A percentile compares a stretch with the other conserved stretches of the same genome.
Evolutionary conservation across 176 grass and related monocot genomes (phyloP).

Genomic region (Rhynchospora pubera): DNA sequence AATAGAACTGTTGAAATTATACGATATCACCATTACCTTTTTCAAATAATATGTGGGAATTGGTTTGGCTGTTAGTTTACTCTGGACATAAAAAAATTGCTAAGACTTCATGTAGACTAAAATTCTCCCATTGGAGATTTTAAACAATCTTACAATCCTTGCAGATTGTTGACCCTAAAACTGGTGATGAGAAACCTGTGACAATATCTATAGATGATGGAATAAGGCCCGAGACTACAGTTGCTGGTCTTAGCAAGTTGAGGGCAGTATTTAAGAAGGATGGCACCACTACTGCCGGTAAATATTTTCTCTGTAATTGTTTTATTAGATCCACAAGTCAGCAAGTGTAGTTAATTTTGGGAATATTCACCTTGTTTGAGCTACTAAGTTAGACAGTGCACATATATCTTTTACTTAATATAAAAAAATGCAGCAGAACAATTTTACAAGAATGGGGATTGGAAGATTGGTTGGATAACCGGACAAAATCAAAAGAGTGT

Average conservation of each 20-base stretch:
- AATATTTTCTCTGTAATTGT: neutral
- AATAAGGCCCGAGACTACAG: slow-evolving; percentile 68
- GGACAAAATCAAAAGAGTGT: neutral
- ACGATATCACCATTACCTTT: neutral
- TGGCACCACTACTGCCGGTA: slow-evolving; percentile 94
- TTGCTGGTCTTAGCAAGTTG: slow-evolving; percentile 62
- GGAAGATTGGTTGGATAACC: neutral
- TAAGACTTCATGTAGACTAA: neutral
- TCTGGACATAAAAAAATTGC: neutral
- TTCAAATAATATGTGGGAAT: neutral
- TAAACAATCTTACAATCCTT: neutral
- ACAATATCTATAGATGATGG: slow-evolving; percentile 93
- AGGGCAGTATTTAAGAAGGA: slow-evolving; percentile 94
- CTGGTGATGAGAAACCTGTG: slow-evolving; percentile 78
- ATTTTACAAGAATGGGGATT: neutral
- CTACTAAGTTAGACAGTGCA: neutral
- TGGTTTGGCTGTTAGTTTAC: neutral
- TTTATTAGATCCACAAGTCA: neutral
- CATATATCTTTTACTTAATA: neutral
- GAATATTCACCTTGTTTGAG: neutral
- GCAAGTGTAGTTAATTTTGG: neutral
- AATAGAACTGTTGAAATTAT: neutral
- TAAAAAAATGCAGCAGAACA: neutral
- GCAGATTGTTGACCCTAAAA: slow-evolving; percentile 87
- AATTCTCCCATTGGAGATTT: neutral